Evolutionary conservation across 2,329 filamentous ascomycete genomes (phyloP).

Genomic region (Ceratocystis colombiana): DNA sequence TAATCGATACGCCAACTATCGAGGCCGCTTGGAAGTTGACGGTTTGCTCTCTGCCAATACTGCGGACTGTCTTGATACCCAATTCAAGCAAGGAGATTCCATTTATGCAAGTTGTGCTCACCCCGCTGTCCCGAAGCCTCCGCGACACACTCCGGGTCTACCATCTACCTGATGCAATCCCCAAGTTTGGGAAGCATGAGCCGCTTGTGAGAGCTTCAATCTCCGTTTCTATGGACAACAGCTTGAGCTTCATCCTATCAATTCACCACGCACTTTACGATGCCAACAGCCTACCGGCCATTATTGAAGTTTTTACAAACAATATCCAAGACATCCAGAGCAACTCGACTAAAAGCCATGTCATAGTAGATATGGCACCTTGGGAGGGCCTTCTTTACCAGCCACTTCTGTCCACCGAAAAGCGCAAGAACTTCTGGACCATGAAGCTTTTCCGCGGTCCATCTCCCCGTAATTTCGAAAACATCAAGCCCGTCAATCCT

Average conservation of each 20-base stretch:
- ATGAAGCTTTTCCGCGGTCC: constrained; percentile 32
- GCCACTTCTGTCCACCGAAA: constrained; percentile 18
- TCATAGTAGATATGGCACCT: constrained; percentile 23
- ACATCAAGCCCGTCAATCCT: constrained; percentile 35
- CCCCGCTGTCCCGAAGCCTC: constrained; percentile 27
- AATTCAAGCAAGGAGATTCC: constrained; percentile 41
- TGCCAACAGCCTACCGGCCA: constrained; percentile 60
- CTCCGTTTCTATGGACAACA: constrained; percentile 23
- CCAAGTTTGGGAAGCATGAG: background rate
- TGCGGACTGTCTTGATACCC: constrained; percentile 57
- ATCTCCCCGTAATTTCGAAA: constrained; percentile 23
- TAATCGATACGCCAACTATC: constrained; percentile 43
- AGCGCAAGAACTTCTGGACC: constrained; percentile 36
- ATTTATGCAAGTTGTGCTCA: constrained; percentile 54
- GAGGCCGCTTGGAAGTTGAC: constrained; percentile 52
- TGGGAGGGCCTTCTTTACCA: constrained; percentile 30
- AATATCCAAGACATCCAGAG: background rate
- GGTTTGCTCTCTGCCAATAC: constrained; percentile 46
- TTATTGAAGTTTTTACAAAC: constrained; percentile 41
- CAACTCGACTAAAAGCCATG: background rate
- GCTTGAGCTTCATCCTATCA: constrained; percentile 40
- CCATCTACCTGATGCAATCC: background rate
- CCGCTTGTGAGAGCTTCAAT: constrained; percentile 21
- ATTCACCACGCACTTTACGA: constrained; percentile 89
- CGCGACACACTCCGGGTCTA: background rate